Conservation (phyloP, 192 early-diverging fungal genomes). For the Podila verticillata region DNA sequence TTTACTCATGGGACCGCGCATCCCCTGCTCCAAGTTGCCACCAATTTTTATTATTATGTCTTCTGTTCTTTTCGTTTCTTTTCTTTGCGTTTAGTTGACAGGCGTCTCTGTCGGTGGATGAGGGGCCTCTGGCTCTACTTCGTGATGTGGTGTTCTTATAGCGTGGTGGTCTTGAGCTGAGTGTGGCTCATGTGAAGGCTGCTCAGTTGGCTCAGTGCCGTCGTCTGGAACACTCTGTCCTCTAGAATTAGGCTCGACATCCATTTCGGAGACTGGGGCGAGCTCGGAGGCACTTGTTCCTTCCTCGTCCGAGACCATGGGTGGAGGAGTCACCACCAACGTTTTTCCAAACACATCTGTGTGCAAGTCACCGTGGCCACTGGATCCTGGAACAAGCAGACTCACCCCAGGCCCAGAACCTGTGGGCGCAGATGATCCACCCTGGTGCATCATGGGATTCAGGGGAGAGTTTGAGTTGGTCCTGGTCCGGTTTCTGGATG, state of each 20-base stretch:
- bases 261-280: conserved; percentile 16
- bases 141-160: too few species aligned
- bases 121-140: too few species aligned
- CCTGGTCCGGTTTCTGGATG: conserved; percentile 23
- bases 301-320: neutral
- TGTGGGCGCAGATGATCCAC: neutral
- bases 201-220: neutral
- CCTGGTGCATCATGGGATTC: conserved; percentile 25
- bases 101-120: too few species aligned
- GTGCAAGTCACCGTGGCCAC: neutral
- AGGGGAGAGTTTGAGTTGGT: conserved; percentile 42
- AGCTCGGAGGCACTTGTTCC: neutral
- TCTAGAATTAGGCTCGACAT: neutral
- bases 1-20: too few species aligned
- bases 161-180: too few species aligned
- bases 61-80: neutral
- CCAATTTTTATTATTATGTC: neutral
- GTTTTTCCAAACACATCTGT: conserved; percentile 10
- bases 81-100: too few species aligned
- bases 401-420: neutral
- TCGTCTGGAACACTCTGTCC: neutral
- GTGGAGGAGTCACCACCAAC: conserved; percentile 5
- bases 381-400: neutral
- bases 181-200: neutral
- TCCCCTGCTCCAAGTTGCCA: conserved; percentile 1